Conservation (phyloP, 2,329 filamentous ascomycete genomes). For the Sporothrix curviconia region DNA sequence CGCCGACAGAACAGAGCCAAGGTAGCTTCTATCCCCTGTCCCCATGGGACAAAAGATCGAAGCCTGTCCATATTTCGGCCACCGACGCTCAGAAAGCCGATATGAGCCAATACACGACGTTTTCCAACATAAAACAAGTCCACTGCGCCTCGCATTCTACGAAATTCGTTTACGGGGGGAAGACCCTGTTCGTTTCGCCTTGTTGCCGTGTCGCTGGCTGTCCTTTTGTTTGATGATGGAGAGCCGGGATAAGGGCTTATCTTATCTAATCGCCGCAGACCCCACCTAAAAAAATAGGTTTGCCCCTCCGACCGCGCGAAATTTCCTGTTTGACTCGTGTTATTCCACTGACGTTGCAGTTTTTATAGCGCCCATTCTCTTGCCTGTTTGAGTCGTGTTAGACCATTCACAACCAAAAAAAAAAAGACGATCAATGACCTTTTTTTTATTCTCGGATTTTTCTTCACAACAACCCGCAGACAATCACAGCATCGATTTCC, state of each 20-base stretch:
- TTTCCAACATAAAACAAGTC: too few species aligned
- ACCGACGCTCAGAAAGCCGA: too few species aligned
- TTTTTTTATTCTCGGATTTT: neutral
- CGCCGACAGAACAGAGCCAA: too few species aligned
- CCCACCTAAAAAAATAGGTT: conserved; percentile 9
- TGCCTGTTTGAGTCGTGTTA: conserved; percentile 4
- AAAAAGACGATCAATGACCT: neutral
- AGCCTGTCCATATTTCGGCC: too few species aligned
- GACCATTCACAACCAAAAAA: neutral
- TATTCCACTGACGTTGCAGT: neutral
- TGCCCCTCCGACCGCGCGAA: conserved; percentile 9
- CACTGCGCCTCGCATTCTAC: too few species aligned
- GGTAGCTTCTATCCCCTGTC: too few species aligned
- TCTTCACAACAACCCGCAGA: neutral
- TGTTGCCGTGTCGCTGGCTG: neutral
- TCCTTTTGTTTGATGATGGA: conserved; percentile 1
- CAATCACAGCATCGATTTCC: neutral
- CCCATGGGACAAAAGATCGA: too few species aligned
- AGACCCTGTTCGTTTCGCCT: neutral
- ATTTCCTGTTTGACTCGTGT: conserved; percentile 5
- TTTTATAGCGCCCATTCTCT: neutral
- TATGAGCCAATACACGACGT: too few species aligned
- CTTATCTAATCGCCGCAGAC: conserved; percentile 13
- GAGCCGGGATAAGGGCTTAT: conserved; percentile 10
- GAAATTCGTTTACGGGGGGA: too few species aligned